These are phyloP conservation scores for Colletotrichum sp. DNA, from an alignment of 2,329 filamentous ascomycete genomes.

Conservation along the genomic window DNA sequence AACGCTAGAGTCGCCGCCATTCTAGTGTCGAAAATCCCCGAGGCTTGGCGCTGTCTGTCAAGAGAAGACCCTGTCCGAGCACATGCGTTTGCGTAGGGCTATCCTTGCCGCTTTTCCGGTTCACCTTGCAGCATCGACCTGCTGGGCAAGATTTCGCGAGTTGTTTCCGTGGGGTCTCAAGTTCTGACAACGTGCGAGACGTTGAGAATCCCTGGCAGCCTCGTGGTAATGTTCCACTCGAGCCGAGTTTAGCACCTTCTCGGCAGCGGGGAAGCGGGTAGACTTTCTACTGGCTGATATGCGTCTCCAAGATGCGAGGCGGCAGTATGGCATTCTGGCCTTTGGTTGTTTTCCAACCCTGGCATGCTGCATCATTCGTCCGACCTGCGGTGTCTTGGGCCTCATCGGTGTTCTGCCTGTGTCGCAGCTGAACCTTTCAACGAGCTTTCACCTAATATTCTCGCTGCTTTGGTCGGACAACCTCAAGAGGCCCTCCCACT, in stretches of 20 bases:
- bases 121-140: background rate
- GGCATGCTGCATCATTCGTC: background rate
- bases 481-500: background rate
- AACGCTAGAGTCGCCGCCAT: background rate
- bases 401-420: background rate
- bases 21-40: background rate
- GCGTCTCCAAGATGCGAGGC: background rate
- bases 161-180: background rate
- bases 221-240: background rate
- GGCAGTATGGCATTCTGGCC: background rate
- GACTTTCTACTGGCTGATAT: background rate
- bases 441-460: background rate
- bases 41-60: background rate
- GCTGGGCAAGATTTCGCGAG: background rate
- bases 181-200: background rate
- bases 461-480: background rate
- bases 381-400: constrained; percentile 4
- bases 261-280: background rate
- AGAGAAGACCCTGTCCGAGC: background rate
- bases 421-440: background rate
- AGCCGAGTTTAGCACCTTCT: background rate
- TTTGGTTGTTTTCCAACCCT: no score
- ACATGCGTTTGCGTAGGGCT: background rate
- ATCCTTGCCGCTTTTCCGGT: background rate
- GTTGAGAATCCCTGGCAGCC: background rate